Conservation (phyloP, 148 eudicot genomes). For the Bassia scoparia region DNA sequence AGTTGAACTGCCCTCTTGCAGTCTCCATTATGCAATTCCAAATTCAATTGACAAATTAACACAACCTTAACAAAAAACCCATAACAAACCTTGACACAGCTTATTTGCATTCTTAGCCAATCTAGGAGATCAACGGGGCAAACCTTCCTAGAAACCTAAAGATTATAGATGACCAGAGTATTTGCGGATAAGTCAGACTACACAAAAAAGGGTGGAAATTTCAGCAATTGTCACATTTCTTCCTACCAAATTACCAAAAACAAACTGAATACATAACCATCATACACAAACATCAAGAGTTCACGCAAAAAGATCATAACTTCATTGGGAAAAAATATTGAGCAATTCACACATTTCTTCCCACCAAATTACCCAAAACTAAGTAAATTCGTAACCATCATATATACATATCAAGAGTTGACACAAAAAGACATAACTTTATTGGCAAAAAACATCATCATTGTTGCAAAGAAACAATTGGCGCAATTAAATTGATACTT, state of each 20-base stretch:
- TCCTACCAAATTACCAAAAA: too few relatives aligned
- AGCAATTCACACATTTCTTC: not conserved
- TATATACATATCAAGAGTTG: not conserved
- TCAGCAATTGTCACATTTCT: too few relatives aligned
- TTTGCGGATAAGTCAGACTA: too few relatives aligned
- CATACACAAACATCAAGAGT: too few relatives aligned
- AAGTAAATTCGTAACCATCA: not conserved
- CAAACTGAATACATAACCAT: too few relatives aligned
- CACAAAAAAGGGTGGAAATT: too few relatives aligned
- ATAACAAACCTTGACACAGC: too few relatives aligned
- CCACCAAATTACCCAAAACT: not conserved
- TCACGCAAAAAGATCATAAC: too few relatives aligned
- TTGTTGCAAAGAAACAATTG: not conserved
- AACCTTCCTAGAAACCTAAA: too few relatives aligned
- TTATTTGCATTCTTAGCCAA: too few relatives aligned
- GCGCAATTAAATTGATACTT: not conserved
- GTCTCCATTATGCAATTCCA: not conserved
- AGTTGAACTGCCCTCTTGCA: not conserved
- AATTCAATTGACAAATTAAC: not conserved
- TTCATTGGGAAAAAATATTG: not conserved
- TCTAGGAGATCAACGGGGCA: too few relatives aligned
- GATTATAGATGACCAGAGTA: too few relatives aligned
- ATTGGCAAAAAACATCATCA: not conserved
- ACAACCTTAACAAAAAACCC: not conserved
- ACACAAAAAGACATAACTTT: not conserved